A percentile compares a stretch with the other conserved stretches of the same genome.
Evolutionary conservation across 2,329 filamentous ascomycete genomes (phyloP).

Genomic region (Hymenoscyphus fructigenus): DNA sequence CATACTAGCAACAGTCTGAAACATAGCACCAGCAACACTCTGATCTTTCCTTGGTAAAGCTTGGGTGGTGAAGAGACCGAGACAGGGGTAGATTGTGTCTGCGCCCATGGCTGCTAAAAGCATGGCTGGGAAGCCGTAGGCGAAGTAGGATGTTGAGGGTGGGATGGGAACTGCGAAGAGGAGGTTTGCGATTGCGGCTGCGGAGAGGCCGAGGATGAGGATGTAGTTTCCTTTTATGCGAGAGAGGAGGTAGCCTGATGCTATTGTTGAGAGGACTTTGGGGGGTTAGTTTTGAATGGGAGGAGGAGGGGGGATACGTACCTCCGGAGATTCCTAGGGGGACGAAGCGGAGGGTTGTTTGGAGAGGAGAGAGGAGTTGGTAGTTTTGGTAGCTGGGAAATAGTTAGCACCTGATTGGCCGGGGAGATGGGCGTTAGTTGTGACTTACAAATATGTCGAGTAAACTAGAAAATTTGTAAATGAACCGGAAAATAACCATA

Average conservation of each 20-base stretch:
- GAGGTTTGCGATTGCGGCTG: slow-evolving; percentile 48
- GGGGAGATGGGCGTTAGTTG: too few species aligned
- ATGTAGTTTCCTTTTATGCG: slow-evolving; percentile 49
- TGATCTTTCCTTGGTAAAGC: slow-evolving; percentile 63
- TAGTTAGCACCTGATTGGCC: neutral
- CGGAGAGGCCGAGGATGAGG: slow-evolving; percentile 48
- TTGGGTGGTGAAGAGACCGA: slow-evolving; percentile 65
- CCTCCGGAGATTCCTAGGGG: slow-evolving; percentile 60
- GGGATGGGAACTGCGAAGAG: slow-evolving; percentile 66
- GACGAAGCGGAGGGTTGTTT: slow-evolving; percentile 68
- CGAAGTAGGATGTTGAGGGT: slow-evolving; percentile 61
- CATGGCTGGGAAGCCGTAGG: slow-evolving; percentile 66
- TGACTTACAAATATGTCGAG: slow-evolving; percentile 57
- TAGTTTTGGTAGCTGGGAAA: slow-evolving; percentile 60
- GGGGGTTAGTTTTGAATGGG: neutral
- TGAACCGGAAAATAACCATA: slow-evolving; percentile 63
- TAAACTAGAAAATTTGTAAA: slow-evolving; percentile 70
- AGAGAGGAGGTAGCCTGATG: slow-evolving; percentile 29
- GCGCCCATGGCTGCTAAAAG: slow-evolving; percentile 63
- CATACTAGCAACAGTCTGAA: slow-evolving; percentile 65
- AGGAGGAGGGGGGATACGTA: slow-evolving; percentile 8
- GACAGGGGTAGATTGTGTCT: slow-evolving; percentile 64
- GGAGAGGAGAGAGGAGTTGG: slow-evolving; percentile 58
- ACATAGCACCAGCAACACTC: slow-evolving; percentile 64
- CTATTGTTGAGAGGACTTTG: slow-evolving; percentile 21